Base-by-base conservation (phyloP, 176 grass and related monocot genomes). In the Secale cereale region DNA sequence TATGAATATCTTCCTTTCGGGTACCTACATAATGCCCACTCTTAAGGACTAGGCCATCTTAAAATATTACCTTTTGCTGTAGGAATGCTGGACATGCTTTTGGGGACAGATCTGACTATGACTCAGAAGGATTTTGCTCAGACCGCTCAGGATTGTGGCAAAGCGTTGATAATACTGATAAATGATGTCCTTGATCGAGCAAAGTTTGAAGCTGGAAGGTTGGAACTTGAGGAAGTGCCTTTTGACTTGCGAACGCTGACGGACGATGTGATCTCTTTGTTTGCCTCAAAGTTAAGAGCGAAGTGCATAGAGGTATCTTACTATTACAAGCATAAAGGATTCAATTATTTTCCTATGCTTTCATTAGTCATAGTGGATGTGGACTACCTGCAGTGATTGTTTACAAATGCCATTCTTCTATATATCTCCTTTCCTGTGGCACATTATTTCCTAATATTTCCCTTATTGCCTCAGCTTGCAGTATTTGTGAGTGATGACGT, bases 61-160 rank as follows among this genome's bases (percentile, higher is more conserved):
- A 83, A 80, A 76, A n/a, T 22, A 57, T 39, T 63, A 46, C 57
- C 50, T 72, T 76, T 19, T 7, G 6, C 22, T 89, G 68, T 66
- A 98, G 95, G 95, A 88, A 98, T 98, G 95, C 83, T 98, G 46
- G 95, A 95, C 74, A 92, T 98, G 91, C 91, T 98, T 82, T 82
- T 98, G 74, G 93, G 90, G 74, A 98, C 91, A 87, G 91, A 94
- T 78, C 90, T 98, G 65, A 92, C 85, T 50, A 85, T 95, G 78
- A 94, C 83, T 74, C 95, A 98, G 77, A 98, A 93, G 60, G 93
- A 98, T 82, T 92, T 65, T 87, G 95, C 93, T 25, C 92, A 98
- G 59, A 98, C 95, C 67, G 95, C 95, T 70, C 91, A 91, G 70
- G 85, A 92, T 78, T 98, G 96, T 78, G 93, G 96, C 68, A 95